Evolutionary conservation across 768 basidiomycete genomes (phyloP).

Genomic region (Termitomyces sp.): DNA sequence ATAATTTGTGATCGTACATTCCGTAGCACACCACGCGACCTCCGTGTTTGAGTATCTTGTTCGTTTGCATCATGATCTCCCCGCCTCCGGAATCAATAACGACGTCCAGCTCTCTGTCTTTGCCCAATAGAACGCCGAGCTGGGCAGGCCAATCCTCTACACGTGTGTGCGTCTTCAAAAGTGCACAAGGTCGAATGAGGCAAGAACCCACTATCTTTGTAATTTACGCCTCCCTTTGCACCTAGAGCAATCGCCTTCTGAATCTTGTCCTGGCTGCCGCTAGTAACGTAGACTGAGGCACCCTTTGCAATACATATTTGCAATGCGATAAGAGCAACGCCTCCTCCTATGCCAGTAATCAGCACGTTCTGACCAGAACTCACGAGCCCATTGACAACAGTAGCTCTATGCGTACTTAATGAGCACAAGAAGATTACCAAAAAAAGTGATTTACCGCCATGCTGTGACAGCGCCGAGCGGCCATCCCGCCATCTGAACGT

Average conservation of each 20-base stretch:
- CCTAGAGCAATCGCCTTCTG: slow-evolving; percentile 63
- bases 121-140: slow-evolving; percentile 42
- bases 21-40: slow-evolving; percentile 65
- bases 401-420: slow-evolving; percentile 44
- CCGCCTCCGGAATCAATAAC: slow-evolving; percentile 74
- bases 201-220: slow-evolving; percentile 55
- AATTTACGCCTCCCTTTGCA: slow-evolving; percentile 75
- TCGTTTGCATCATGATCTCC: slow-evolving; percentile 52
- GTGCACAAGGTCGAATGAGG: neutral
- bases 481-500: slow-evolving; percentile 73
- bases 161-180: neutral
- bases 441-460: slow-evolving; percentile 61
- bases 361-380: slow-evolving; percentile 67
- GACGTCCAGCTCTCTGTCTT: slow-evolving; percentile 45
- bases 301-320: slow-evolving; percentile 76
- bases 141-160: slow-evolving; percentile 53
- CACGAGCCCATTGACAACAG: slow-evolving; percentile 63
- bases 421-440: neutral
- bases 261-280: slow-evolving; percentile 69
- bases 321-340: slow-evolving; percentile 75
- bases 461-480: slow-evolving; percentile 79
- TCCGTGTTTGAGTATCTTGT: slow-evolving; percentile 52
- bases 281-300: slow-evolving; percentile 82
- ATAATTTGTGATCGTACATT: slow-evolving; percentile 41
- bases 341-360: slow-evolving; percentile 82